Conservation (phyloP, 2,329 filamentous ascomycete species). For the Pseudogymnoascus sp. region DNA sequence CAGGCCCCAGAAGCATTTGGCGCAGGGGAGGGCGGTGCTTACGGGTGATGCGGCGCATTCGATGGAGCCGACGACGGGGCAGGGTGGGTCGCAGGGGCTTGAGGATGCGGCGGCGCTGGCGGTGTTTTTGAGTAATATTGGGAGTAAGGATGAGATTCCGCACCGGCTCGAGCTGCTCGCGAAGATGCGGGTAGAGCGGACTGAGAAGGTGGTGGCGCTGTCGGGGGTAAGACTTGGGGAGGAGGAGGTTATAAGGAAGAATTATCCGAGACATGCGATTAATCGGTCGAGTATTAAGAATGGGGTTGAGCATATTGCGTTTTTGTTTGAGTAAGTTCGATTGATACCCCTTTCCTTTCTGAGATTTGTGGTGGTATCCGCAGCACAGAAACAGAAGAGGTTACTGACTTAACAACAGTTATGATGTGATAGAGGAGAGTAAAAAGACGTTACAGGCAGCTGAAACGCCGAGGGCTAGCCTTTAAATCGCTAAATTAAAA, state of each 20-base stretch:
- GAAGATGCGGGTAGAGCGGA: constrained; percentile 9
- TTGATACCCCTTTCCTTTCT: background rate
- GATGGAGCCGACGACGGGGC: constrained; percentile 28
- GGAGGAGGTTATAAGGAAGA: background rate
- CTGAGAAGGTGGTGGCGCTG: background rate
- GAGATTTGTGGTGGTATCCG: background rate
- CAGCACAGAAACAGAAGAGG: background rate
- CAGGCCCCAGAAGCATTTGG: background rate
- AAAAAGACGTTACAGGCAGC: constrained; percentile 8
- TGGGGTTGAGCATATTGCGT: constrained; percentile 10
- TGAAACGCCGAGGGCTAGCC: constrained; percentile 3
- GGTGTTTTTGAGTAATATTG: constrained; percentile 8
- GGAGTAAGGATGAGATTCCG: constrained; percentile 11
- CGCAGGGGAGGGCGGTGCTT: constrained; percentile 24
- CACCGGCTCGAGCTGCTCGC: constrained; percentile 18
- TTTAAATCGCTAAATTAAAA: constrained; percentile 1
- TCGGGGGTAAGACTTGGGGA: constrained; percentile 10
- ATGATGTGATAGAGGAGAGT: constrained; percentile 14
- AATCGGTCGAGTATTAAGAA: constrained; percentile 8
- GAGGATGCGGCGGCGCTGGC: constrained; percentile 30
- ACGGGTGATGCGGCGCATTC: constrained; percentile 33
- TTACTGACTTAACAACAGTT: constrained; percentile 3
- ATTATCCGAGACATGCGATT: background rate
- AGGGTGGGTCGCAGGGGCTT: constrained; percentile 29
- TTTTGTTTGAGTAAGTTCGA: constrained; percentile 10